phyloP scores from a whole-genome alignment of 1,284 basidiomycete species.

The Acaromyces ingoldii region DNA sequence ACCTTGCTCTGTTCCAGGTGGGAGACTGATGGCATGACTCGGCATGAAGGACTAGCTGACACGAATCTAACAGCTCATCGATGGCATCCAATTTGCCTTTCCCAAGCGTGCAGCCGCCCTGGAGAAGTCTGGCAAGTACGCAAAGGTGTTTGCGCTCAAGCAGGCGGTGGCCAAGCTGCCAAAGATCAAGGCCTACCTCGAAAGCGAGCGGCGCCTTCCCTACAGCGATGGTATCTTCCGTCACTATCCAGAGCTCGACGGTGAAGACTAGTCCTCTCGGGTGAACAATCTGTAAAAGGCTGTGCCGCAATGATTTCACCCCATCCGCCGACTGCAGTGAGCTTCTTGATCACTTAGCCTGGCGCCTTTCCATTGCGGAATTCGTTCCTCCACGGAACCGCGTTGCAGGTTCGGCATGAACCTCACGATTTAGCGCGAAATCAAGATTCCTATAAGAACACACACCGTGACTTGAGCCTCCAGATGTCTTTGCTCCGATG shows the following conservation, averaged over 20 bases:
- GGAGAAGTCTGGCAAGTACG: constrained; percentile 42
- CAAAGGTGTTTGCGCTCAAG: constrained; percentile 35
- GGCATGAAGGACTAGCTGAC: neutral
- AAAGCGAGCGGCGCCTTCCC: constrained; percentile 52
- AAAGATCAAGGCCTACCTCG: constrained; percentile 55
- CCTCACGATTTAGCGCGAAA: too few relatives aligned
- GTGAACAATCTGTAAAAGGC: too few relatives aligned
- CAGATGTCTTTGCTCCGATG: too few relatives aligned
- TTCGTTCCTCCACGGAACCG: too few relatives aligned
- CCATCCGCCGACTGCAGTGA: too few relatives aligned
- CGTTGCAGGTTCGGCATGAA: too few relatives aligned
- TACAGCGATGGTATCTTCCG: constrained; percentile 56
- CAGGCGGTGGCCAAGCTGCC: constrained; percentile 41
- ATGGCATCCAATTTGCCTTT: constrained; percentile 57
- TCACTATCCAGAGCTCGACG: constrained; percentile 57
- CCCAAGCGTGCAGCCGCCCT: constrained; percentile 53
- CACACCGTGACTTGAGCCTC: too few relatives aligned
- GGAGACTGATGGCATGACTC: neutral
- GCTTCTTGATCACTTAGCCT: too few relatives aligned
- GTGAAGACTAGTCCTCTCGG: constrained; percentile 14
- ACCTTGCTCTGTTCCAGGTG: constrained; percentile 56
- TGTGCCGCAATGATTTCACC: too few relatives aligned
- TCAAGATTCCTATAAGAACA: too few relatives aligned
- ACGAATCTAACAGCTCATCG: constrained; percentile 37
- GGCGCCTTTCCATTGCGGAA: too few relatives aligned